A percentile compares a stretch with the other conserved stretches of the same genome.
Conservation (phyloP, 768 basidiomycete genomes). For the Macrolepiota dolichaula region DNA sequence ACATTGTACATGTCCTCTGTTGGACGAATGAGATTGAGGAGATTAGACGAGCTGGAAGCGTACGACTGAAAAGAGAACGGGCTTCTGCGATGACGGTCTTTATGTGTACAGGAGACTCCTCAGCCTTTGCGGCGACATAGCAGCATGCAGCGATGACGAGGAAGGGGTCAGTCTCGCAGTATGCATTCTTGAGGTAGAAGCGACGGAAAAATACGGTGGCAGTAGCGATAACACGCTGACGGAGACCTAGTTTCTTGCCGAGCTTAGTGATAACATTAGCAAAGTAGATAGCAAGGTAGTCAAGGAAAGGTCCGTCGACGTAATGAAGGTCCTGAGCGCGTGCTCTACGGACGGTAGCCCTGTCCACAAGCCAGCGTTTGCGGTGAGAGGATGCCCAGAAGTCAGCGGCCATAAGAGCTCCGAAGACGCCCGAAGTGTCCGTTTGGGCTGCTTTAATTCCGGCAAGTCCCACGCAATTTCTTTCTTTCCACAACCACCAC, state of each 20-base stretch:
- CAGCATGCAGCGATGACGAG: conserved; percentile 90
- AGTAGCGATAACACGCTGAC: conserved; percentile 91
- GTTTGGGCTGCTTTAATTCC: not conserved
- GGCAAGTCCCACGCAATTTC: conserved; percentile 6
- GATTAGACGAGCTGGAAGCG: conserved; percentile 20
- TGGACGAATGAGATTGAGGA: not conserved
- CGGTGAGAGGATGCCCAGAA: conserved; percentile 27
- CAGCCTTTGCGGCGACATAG: conserved; percentile 96
- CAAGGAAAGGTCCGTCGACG: conserved; percentile 76
- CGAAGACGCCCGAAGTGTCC: conserved; percentile 1
- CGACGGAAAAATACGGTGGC: conserved; percentile 93
- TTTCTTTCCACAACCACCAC: conserved; percentile 18
- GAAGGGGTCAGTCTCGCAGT: conserved; percentile 95
- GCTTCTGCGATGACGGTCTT: conserved; percentile 89
- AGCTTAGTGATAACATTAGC: conserved; percentile 84
- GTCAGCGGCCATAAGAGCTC: conserved; percentile 16
- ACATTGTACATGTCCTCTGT: conserved; percentile 65
- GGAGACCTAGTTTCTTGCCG: conserved; percentile 75
- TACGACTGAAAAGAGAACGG: conserved; percentile 69
- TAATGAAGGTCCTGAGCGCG: conserved; percentile 76
- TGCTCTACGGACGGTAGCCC: conserved; percentile 70
- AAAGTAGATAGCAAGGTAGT: conserved; percentile 86
- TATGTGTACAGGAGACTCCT: conserved; percentile 93
- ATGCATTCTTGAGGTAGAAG: conserved; percentile 95
- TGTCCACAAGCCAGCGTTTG: conserved; percentile 90